Conservation (phyloP, 176 grass and related monocot genomes). For the Elymus sibiricus region DNA sequence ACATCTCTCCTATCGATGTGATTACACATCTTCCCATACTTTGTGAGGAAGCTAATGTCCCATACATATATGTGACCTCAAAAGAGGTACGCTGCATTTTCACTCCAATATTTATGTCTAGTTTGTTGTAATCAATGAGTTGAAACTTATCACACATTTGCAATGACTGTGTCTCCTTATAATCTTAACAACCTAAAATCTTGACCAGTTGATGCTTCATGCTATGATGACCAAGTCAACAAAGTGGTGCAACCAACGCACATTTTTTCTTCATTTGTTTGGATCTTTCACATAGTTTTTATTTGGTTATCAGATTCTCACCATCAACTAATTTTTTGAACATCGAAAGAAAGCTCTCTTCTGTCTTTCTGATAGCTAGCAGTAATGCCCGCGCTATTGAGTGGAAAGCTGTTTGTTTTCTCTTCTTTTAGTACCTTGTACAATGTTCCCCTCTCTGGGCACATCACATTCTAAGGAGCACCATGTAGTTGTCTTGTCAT, state of each 20-base stretch:
- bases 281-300: not conserved
- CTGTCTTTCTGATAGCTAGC: not conserved
- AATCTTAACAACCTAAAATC: not conserved
- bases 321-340: not conserved
- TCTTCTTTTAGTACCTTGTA: not conserved
- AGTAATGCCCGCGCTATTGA: not conserved
- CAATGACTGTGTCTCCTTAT: not conserved
- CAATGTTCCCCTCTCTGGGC: not conserved
- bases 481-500: not conserved
- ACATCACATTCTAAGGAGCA: not conserved
- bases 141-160: not conserved
- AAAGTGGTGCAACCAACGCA: not conserved
- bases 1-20: conserved; percentile 94
- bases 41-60: conserved; percentile 77
- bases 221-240: not conserved
- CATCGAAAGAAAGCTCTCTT: not conserved
- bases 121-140: not conserved
- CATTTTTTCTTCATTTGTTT: not conserved
- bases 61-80: conserved; percentile 79
- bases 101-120: not conserved
- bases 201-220: not conserved
- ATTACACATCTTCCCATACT: conserved; percentile 92
- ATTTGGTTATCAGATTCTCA: not conserved
- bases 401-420: not conserved
- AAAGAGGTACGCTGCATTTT: conserved; percentile 42